Percentiles rank a stretch among this genome's conserved stretches.
phyloP scores from a whole-genome alignment of 179 eudicot genomes.

The Silene vulgaris region DNA sequence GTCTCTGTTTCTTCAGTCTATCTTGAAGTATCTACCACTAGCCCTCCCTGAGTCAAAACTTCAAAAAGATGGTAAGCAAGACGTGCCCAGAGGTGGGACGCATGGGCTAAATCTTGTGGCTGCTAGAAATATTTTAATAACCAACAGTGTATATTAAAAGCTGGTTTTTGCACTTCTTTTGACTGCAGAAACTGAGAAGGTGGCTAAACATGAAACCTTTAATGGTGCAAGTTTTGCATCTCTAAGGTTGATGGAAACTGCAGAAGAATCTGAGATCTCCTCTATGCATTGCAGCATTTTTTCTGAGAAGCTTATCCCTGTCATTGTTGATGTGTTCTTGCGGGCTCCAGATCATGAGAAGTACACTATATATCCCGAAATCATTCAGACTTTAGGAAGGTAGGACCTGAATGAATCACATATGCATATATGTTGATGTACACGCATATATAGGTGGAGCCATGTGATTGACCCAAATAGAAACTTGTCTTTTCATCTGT shows the following conservation, averaged over 20 bases:
- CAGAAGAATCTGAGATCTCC: conserved; percentile 28
- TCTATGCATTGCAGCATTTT: conserved; percentile 47
- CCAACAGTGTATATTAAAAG: not conserved
- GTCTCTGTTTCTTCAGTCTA: conserved; percentile 57
- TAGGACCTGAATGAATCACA: conserved; percentile 20
- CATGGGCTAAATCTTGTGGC: conserved; percentile 11
- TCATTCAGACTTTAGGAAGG: conserved; percentile 82
- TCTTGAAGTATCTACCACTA: conserved; percentile 63
- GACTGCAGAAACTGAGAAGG: conserved; percentile 34
- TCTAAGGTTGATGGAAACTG: conserved; percentile 28
- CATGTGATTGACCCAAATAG: not conserved
- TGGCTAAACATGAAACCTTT: conserved; percentile 28
- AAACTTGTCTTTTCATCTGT: not conserved
- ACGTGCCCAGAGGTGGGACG: conserved; percentile 24
- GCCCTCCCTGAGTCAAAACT: conserved; percentile 38
- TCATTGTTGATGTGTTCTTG: conserved; percentile 65
- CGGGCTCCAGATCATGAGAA: conserved; percentile 69
- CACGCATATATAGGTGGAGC: not conserved
- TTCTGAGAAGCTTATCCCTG: conserved; percentile 84
- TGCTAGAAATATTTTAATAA: conserved; percentile 1
- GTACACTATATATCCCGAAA: conserved; percentile 56
- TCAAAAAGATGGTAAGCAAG: conserved; percentile 40
- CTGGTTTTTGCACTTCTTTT: not conserved
- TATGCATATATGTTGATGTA: not conserved
- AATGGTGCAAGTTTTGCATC: conserved; percentile 39